Evolutionary conservation across 2,329 filamentous ascomycete genomes (phyloP), one percentile per base, ranked within the genome.

Genomic region (Sporothrix euskadiensis): DNA sequence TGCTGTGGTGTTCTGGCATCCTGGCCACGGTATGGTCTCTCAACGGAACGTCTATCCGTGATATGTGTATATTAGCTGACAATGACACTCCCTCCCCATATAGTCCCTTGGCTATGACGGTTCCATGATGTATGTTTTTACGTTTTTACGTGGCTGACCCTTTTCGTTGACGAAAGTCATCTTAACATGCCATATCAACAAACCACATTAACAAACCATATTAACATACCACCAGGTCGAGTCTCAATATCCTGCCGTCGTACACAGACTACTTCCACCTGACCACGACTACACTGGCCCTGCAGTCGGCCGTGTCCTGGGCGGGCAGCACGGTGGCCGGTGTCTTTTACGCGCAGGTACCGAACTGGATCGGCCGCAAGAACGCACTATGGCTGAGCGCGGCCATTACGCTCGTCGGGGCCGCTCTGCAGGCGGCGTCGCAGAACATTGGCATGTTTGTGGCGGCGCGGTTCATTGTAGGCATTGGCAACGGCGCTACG

Each of bases 401-500:
- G 4, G n/a, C 22, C 22, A 44, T 72, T 6, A 77, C 73, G 22
- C 63, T 79, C 9, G 14, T 77, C 8, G 78, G 77, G 32, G 74
- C 73, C 12, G 39, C 75, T 3, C 73, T 79, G 26, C 76, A 77
- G 71, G 73, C 75, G 1, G 74, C 74, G 4, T 73, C 78, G 39
- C 76, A 77, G 71, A 77, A 79, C 71, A 75, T 78, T 47, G 77
- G 59, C 74, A 79, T 79, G 78, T 80, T 80, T 73, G 71, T 78
- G 52, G 72, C 74, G 3, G 76, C 73, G 16, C 76, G 78, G 26
- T 73, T 78, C 59, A 71, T 80, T 22, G 63, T 80, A 30, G 78
- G 78, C 22, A 80, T 86, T 49, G 86, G 86, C 3, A 79, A 77
- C 4, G 81, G 80, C 1, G 77, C 84, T 35, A 22, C 44, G 8